Percentiles rank a stretch among this genome's conserved stretches.
phyloP scores from a whole-genome alignment of 1,139 yeast genomes.

The Chernovozyma aurita region DNA sequence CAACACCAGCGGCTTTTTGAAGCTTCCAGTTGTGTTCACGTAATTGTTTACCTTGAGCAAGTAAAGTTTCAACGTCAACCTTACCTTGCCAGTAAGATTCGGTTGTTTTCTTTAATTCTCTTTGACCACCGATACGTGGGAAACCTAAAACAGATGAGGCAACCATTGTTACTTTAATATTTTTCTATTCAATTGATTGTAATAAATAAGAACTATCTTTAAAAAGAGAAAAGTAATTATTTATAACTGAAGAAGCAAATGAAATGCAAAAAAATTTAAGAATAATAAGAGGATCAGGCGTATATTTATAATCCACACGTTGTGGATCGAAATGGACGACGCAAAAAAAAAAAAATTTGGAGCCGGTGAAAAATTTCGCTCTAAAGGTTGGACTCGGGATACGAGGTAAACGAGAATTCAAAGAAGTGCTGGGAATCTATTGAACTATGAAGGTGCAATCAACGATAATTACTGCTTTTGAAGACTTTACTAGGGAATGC shows the following conservation, averaged over 20 bases:
- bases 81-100: conserved; percentile 99
- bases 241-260: background rate
- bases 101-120: conserved; percentile 98
- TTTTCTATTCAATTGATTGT: background rate
- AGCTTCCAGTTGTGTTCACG: conserved; percentile 97
- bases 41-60: conserved; percentile 90
- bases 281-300: background rate
- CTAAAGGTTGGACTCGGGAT: background rate
- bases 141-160: conserved; percentile 96
- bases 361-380: background rate
- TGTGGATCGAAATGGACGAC: background rate
- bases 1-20: conserved; percentile 96
- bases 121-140: conserved; percentile 99
- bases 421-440: too few relatives aligned
- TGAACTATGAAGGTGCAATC: too few relatives aligned
- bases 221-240: background rate
- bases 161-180: conserved; percentile 54
- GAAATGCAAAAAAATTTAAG: too few relatives aligned
- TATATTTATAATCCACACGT: conserved; percentile 1
- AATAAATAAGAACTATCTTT: background rate
- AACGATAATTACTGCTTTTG: too few relatives aligned
- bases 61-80: conserved; percentile 78
- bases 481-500: too few relatives aligned
- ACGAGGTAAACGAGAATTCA: background rate
- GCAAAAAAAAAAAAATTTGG: background rate